Evolutionary conservation across 139 green algal species (phyloP).

Genomic region (Chlorella sp.): DNA sequence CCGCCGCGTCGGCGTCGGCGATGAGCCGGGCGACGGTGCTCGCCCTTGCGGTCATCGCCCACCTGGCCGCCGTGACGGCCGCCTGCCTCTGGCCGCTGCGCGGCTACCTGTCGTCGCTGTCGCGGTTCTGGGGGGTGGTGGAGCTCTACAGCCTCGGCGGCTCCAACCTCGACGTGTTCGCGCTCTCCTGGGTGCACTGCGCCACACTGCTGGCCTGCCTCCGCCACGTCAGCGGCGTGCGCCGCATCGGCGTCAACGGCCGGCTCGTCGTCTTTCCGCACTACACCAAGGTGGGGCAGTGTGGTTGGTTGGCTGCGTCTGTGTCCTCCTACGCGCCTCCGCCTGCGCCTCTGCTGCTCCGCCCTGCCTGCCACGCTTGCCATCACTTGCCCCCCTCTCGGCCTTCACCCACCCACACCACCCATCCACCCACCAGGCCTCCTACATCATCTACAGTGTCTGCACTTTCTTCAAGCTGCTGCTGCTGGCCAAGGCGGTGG

Average conservation of each 20-base stretch:
- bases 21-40: too few species aligned
- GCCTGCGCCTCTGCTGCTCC: neutral
- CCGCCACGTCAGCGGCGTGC: slow-evolving; percentile 10
- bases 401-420: neutral
- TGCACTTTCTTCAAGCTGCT: slow-evolving; percentile 40
- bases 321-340: too few species aligned
- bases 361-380: neutral
- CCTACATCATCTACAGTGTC: neutral
- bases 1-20: too few species aligned
- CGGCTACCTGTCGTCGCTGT: neutral
- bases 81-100: slow-evolving; percentile 20
- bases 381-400: neutral
- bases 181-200: slow-evolving; percentile 23
- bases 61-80: slow-evolving; percentile 4
- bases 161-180: slow-evolving; percentile 63
- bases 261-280: neutral
- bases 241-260: slow-evolving; percentile 8
- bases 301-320: neutral
- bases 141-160: slow-evolving; percentile 35
- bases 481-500: slow-evolving; percentile 62
- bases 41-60: neutral
- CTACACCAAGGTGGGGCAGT: slow-evolving; percentile 4
- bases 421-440: neutral
- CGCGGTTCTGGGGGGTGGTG: neutral
- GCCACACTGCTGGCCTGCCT: slow-evolving; percentile 15